Conservation (phyloP, 208 protist genomes). For the Leishmania braziliensis region DNA sequence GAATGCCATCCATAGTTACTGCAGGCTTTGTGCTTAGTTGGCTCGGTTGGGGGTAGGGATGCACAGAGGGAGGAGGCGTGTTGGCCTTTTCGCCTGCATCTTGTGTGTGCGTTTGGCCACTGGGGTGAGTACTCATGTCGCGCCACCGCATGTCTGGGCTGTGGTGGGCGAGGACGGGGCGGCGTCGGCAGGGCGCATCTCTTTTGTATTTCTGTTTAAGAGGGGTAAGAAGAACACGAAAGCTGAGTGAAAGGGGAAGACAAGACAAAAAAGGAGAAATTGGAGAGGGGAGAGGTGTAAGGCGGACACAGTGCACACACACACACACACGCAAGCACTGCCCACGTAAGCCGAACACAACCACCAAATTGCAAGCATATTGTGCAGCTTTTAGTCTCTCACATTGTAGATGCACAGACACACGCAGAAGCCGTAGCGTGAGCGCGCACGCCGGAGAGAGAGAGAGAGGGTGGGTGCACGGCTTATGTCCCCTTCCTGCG, state of each 20-base stretch:
- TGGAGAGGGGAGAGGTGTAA: neutral
- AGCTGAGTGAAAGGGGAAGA: neutral
- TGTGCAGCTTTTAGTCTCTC: neutral
- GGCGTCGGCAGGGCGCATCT: neutral
- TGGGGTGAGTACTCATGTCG: neutral
- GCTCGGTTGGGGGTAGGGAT: neutral
- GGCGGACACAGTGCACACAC: neutral
- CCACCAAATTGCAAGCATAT: neutral
- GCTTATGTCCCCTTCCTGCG: neutral
- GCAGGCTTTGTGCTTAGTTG: neutral
- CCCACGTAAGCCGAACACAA: neutral
- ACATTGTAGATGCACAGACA: neutral
- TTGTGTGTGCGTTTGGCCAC: neutral
- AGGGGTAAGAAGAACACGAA: neutral
- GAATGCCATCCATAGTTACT: neutral
- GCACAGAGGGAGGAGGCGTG: neutral
- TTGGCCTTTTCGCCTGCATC: neutral
- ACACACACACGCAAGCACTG: neutral
- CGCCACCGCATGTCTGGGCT: neutral
- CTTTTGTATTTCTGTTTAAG: neutral
- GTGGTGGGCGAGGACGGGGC: neutral
- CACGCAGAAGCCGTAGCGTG: neutral
- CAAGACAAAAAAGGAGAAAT: neutral
- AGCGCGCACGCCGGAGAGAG: neutral
- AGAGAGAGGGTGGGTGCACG: neutral